Conservation (phyloP, 1,284 basidiomycete genomes). For the Stereum hirsutum region DNA sequence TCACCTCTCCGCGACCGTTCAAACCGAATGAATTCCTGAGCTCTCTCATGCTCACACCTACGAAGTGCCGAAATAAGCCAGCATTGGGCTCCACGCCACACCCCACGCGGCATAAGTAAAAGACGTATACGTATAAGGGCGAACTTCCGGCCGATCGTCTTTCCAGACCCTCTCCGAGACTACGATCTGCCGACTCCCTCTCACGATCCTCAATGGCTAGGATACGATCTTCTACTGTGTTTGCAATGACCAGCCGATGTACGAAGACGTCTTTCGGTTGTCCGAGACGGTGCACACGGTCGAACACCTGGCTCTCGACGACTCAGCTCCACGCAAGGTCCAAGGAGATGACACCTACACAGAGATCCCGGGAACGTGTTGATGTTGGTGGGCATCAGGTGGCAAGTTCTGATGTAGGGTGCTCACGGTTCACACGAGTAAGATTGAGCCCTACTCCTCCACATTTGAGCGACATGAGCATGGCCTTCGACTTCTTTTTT, state of each 20-base stretch:
- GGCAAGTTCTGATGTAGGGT: constrained; percentile 9
- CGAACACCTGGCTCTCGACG: constrained; percentile 44
- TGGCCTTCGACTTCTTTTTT: constrained; percentile 42
- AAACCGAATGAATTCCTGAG: constrained; percentile 21
- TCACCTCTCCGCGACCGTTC: constrained; percentile 21
- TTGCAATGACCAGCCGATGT: constrained; percentile 47
- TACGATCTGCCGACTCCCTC: constrained; percentile 46
- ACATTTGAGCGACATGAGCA: constrained; percentile 54
- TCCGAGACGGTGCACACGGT: constrained; percentile 41
- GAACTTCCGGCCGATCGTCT: constrained; percentile 45
- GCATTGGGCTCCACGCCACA: not conserved
- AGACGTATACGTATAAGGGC: constrained; percentile 7
- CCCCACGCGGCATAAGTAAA: not conserved
- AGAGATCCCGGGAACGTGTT: not conserved
- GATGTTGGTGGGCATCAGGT: not conserved
- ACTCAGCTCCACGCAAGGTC: constrained; percentile 56
- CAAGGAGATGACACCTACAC: constrained; percentile 39
- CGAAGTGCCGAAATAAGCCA: not conserved
- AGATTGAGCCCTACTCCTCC: constrained; percentile 52
- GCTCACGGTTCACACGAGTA: constrained; percentile 45
- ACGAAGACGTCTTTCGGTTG: constrained; percentile 44
- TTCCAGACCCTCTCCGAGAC: constrained; percentile 48
- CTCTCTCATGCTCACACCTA: constrained; percentile 35
- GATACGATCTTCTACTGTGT: constrained; percentile 55
- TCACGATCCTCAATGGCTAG: constrained; percentile 49